Conservation (phyloP, 73 alveolate species). For the Breviolum minutum region DNA sequence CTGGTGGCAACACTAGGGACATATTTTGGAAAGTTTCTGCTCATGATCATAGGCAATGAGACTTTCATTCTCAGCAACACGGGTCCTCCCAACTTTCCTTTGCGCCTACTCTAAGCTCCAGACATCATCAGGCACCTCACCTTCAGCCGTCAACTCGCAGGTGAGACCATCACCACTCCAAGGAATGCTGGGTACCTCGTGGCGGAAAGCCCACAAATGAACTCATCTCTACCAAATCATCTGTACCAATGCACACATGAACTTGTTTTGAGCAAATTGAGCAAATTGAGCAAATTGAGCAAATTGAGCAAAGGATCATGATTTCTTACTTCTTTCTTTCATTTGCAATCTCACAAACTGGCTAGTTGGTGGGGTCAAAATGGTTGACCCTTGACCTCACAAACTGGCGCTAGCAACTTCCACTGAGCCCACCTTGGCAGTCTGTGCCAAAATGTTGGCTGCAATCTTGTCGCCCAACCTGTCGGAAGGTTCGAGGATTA, state of each 20-base stretch:
- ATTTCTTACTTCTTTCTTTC: background rate
- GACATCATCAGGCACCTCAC: constrained; percentile 33
- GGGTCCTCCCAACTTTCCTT: no score
- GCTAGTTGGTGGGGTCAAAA: background rate
- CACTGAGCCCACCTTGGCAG: constrained; percentile 76
- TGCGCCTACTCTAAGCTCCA: background rate
- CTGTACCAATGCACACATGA: background rate
- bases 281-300: no score
- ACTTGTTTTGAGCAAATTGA: background rate
- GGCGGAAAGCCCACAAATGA: background rate
- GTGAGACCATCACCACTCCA: constrained; percentile 96
- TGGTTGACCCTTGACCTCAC: background rate
- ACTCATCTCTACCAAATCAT: background rate
- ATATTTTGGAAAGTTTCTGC: no score
- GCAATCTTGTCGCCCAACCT: constrained; percentile 98
- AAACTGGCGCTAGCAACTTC: background rate
- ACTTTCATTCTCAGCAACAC: no score
- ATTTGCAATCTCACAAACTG: background rate
- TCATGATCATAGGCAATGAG: no score
- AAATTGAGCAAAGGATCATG: no score
- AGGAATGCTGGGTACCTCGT: constrained; percentile 96
- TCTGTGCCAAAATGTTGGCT: constrained; percentile 97
- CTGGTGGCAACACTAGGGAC: no score
- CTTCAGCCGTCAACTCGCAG: constrained; percentile 66
- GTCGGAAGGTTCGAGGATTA: no score